phyloP scores from a whole-genome alignment of 805 yeast species.

The Metschnikowia kofuensis region DNA sequence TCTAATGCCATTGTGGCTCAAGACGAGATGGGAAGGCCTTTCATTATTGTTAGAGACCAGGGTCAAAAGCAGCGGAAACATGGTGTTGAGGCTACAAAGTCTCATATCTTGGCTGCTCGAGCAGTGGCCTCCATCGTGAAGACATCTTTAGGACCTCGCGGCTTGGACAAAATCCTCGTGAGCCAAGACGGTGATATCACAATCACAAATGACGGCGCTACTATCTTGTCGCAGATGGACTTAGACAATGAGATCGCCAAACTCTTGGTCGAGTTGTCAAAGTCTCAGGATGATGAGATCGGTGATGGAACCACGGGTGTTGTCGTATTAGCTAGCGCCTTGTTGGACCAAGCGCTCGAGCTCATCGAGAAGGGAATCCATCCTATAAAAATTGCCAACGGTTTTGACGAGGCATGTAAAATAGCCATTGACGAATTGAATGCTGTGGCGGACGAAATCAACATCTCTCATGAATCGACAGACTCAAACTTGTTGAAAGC shows the following conservation, averaged over 20 bases:
- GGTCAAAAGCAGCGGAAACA: slow-evolving; percentile 68
- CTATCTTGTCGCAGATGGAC: slow-evolving; percentile 94
- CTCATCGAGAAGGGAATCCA: slow-evolving; percentile 96
- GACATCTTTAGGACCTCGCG: slow-evolving; percentile 96
- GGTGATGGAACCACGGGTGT: slow-evolving; percentile 99
- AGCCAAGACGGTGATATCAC: slow-evolving; percentile 98
- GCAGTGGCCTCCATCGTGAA: slow-evolving; percentile 90
- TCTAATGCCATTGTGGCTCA: slow-evolving; percentile 98
- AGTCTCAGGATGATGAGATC: slow-evolving; percentile 95
- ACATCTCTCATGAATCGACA: slow-evolving; percentile 44
- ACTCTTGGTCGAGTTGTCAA: slow-evolving; percentile 86
- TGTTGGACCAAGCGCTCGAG: slow-evolving; percentile 91
- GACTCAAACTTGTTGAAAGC: slow-evolving; percentile 75
- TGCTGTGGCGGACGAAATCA: slow-evolving; percentile 64
- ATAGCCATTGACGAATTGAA: slow-evolving; percentile 81
- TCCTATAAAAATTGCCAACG: slow-evolving; percentile 95
- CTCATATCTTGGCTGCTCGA: slow-evolving; percentile 92
- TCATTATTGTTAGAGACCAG: slow-evolving; percentile 90
- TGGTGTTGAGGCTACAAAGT: slow-evolving; percentile 51
- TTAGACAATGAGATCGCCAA: slow-evolving; percentile 95
- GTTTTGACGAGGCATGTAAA: slow-evolving; percentile 95
- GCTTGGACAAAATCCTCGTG: slow-evolving; percentile 93
- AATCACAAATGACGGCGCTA: slow-evolving; percentile 98
- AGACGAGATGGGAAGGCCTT: slow-evolving; percentile 99
- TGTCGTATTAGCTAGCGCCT: slow-evolving; percentile 91